These are phyloP conservation scores for Lumnitzera racemosa DNA, from an alignment of 345 rosid genomes.

Conservation along the genomic window DNA sequence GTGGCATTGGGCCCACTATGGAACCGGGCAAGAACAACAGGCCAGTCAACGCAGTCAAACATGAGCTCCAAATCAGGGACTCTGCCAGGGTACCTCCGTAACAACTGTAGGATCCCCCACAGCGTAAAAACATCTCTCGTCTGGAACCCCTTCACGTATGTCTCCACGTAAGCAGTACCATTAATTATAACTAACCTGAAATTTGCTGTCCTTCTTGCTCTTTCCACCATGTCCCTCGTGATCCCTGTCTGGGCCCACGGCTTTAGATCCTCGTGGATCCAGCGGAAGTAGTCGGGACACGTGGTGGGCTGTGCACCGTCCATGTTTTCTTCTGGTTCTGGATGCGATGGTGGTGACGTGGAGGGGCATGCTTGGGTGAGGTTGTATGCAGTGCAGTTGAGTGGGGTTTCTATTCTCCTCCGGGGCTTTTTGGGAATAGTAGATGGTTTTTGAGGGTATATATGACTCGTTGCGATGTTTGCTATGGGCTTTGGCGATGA, in stretches of 20 bases:
- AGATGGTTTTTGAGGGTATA: neutral
- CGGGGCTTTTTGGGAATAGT: slow-evolving; percentile 13
- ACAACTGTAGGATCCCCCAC: slow-evolving; percentile 84
- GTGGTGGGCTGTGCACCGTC: slow-evolving; percentile 11
- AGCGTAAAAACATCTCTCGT: slow-evolving; percentile 70
- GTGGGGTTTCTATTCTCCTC: slow-evolving; percentile 28
- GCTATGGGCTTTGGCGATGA: slow-evolving; percentile 5
- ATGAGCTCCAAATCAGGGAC: slow-evolving; percentile 78
- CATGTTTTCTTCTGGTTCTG: slow-evolving; percentile 7
- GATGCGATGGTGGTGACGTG: slow-evolving; percentile 18
- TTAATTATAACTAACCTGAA: slow-evolving; percentile 48
- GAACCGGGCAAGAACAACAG: slow-evolving; percentile 25
- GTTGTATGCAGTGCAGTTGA: slow-evolving; percentile 32
- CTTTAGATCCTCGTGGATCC: slow-evolving; percentile 89
- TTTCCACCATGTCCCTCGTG: slow-evolving; percentile 50
- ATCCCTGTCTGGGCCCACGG: slow-evolving; percentile 78
- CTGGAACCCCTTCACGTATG: slow-evolving; percentile 39
- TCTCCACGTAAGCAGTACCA: slow-evolving; percentile 58
- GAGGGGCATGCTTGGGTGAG: slow-evolving; percentile 32
- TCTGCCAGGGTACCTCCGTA: slow-evolving; percentile 64
- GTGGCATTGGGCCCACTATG: slow-evolving; percentile 30
- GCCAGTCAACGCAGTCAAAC: slow-evolving; percentile 86
- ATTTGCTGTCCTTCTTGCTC: slow-evolving; percentile 47
- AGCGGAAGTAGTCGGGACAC: slow-evolving; percentile 85
- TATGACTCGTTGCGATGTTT: neutral